These are phyloP conservation scores for Crithidia fasciculata DNA, from an alignment of 208 protist species.

Conservation along the genomic window DNA sequence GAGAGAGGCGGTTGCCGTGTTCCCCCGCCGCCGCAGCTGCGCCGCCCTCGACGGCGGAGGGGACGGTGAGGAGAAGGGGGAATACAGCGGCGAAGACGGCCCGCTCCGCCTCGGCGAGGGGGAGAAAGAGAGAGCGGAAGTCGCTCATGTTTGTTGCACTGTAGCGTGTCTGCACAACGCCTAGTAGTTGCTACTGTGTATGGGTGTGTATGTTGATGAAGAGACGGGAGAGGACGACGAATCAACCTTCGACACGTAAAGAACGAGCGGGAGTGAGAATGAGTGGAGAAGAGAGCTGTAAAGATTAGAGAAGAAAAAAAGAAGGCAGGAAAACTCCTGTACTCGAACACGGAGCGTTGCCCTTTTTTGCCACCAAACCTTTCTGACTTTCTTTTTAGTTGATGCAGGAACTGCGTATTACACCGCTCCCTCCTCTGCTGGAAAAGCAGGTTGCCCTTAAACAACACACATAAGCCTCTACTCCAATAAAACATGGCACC, in stretches of 20 bases:
- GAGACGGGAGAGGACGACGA: too few relatives aligned
- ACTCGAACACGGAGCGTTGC: background rate
- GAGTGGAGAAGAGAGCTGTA: background rate
- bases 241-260: background rate
- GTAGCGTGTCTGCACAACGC: too few relatives aligned
- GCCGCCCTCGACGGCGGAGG: conserved; percentile 2
- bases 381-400: too few relatives aligned
- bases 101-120: conserved; percentile 25
- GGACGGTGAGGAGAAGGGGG: conserved; percentile 8
- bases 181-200: too few relatives aligned
- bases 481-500: too few relatives aligned
- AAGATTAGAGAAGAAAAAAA: background rate
- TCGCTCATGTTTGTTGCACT: conserved; percentile 3
- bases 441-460: too few relatives aligned
- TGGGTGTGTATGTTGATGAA: too few relatives aligned
- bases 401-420: too few relatives aligned
- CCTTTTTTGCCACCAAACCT: background rate
- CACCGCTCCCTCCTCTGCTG: too few relatives aligned
- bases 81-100: conserved; percentile 42
- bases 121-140: conserved; percentile 40
- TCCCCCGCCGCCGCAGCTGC: conserved; percentile 24
- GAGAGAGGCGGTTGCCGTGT: background rate
- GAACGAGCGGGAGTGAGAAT: background rate
- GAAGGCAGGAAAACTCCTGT: background rate
- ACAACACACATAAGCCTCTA: too few relatives aligned